phyloP scores from a whole-genome alignment of 139 green algal species.

The Chlamydomonas eustigma region DNA sequence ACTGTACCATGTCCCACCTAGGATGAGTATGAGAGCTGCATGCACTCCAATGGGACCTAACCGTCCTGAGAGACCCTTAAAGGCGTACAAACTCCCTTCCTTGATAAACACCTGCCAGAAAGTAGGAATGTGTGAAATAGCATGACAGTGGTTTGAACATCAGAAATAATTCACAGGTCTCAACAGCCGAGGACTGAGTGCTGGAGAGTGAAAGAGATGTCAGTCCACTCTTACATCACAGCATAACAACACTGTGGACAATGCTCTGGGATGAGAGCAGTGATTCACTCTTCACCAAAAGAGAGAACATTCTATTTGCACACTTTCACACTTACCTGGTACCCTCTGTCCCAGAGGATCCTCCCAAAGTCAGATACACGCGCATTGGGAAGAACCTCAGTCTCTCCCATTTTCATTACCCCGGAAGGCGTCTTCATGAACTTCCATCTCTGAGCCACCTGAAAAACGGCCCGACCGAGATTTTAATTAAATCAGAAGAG shows the following conservation, averaged over 20 bases:
- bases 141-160: too few species aligned
- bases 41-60: conserved; percentile 96
- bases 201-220: too few species aligned
- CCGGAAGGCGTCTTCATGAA: conserved; percentile 40
- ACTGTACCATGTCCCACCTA: conserved; percentile 71
- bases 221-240: too few species aligned
- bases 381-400: conserved; percentile 65
- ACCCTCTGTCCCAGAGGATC: conserved; percentile 57
- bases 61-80: conserved; percentile 91
- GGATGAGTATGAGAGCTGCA: conserved; percentile 78
- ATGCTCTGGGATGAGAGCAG: too few species aligned
- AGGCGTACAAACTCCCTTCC: conserved; percentile 83
- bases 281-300: too few species aligned
- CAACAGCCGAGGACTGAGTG: too few species aligned
- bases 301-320: background rate
- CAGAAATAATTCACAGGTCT: too few species aligned
- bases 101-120: conserved; percentile 74
- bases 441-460: conserved; percentile 46
- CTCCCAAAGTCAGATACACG: conserved; percentile 60
- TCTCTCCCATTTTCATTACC: conserved; percentile 37
- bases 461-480: too few species aligned
- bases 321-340: conserved; percentile 55
- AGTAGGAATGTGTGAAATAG: background rate
- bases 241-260: too few species aligned
- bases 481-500: too few species aligned